Evolutionary conservation across 495 filamentous ascomycete genomes (phyloP).

Genomic region (Neurospora sublineolata): DNA sequence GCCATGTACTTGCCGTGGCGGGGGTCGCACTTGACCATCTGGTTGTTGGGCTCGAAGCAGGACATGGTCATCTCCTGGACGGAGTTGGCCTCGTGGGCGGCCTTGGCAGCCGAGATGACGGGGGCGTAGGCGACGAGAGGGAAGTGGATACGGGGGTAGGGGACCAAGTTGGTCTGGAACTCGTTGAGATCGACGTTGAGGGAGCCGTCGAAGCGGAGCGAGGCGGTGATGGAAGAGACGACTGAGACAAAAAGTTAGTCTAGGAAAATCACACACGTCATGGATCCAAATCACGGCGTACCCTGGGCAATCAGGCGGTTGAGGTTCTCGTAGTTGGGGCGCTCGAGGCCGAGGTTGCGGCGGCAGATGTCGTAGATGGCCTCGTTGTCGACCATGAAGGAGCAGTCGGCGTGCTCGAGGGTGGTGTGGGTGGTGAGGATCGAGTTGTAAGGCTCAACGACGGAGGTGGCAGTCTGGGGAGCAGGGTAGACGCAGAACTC

Average conservation of each 20-base stretch:
- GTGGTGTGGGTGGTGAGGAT: conserved; percentile 98
- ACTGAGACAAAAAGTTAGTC: conserved; percentile 37
- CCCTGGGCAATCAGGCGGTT: conserved; percentile 97
- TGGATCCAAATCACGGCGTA: conserved; percentile 23
- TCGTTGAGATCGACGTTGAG: conserved; percentile 99
- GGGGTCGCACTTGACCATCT: conserved; percentile 99
- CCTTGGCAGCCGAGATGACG: conserved; percentile 85
- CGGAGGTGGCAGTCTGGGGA: conserved; percentile 89
- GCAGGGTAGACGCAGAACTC: conserved; percentile 99
- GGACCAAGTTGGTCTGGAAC: conserved; percentile 99
- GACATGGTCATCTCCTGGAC: conserved; percentile 81
- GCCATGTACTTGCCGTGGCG: conserved; percentile 99
- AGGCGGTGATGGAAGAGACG: conserved; percentile 96
- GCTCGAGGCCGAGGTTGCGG: conserved; percentile 90
- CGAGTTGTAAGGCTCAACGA: conserved; percentile 99
- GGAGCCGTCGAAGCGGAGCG: conserved; percentile 94
- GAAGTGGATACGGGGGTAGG: conserved; percentile 98
- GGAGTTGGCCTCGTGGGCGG: conserved; percentile 88
- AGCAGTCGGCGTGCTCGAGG: conserved; percentile 97
- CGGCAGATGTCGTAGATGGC: conserved; percentile 99
- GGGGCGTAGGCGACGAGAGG: conserved; percentile 93
- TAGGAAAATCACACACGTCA: neutral
- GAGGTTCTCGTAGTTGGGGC: conserved; percentile 94
- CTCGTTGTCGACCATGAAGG: conserved; percentile 99
- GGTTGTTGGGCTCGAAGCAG: conserved; percentile 70